Conservation (phyloP, 768 basidiomycete species). For the Russula brevipes region DNA sequence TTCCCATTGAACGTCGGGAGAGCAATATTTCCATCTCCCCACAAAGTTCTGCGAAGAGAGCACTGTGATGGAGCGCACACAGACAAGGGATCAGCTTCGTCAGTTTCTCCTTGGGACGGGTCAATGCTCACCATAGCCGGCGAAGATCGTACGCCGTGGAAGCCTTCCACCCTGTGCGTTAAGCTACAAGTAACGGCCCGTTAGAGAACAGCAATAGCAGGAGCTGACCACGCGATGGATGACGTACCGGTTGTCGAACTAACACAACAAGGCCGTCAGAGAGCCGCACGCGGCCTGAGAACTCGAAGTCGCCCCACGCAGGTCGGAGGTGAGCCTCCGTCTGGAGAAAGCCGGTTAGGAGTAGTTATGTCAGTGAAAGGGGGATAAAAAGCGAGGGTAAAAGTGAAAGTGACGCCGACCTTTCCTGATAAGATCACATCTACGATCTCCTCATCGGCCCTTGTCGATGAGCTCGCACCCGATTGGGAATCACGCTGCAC, state of each 20-base stretch:
- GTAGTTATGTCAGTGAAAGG: background rate
- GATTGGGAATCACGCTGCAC: constrained; percentile 4
- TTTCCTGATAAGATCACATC: constrained; percentile 24
- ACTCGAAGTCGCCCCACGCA: constrained; percentile 18
- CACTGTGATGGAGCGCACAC: constrained; percentile 7
- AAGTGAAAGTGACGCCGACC: constrained; percentile 4
- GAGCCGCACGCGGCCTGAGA: constrained; percentile 21
- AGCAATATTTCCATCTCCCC: constrained; percentile 18
- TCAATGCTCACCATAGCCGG: constrained; percentile 20
- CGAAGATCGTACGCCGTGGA: constrained; percentile 11
- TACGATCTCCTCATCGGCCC: constrained; percentile 3
- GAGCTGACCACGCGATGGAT: background rate
- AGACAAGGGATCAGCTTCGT: background rate
- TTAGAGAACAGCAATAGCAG: background rate
- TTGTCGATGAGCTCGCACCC: background rate
- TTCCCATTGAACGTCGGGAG: constrained; percentile 18
- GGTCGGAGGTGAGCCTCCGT: constrained; percentile 1
- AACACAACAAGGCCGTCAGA: constrained; percentile 24
- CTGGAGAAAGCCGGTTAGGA: constrained; percentile 4
- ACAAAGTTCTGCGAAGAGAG: constrained; percentile 25
- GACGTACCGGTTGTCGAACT: constrained; percentile 14
- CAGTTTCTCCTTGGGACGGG: background rate
- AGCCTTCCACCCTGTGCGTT: background rate
- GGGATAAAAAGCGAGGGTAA: too few relatives aligned
- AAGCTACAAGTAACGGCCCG: background rate